phyloP scores from a whole-genome alignment of 2,329 filamentous ascomycete genomes.

The Fusarium austroafricanum region DNA sequence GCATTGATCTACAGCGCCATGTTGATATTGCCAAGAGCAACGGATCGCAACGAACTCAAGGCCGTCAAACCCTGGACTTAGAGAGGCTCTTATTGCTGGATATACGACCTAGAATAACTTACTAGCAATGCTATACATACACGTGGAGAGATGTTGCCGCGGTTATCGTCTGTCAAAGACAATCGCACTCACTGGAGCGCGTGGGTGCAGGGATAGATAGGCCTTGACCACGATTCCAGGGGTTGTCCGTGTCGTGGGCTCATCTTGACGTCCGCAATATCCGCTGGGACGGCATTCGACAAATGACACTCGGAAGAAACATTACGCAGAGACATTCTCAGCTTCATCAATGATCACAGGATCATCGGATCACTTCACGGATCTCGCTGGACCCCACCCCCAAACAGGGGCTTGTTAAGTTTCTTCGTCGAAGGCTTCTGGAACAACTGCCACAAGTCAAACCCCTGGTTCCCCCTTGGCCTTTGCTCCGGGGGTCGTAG shows the following conservation, averaged over 20 bases:
- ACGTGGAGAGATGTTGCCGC: conserved; percentile 8
- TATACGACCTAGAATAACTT: conserved; percentile 4
- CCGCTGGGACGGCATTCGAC: conserved; percentile 8
- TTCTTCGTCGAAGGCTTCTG: conserved; percentile 38
- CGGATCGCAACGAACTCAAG: background rate
- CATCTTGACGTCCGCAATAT: conserved; percentile 41
- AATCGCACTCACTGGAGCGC: background rate
- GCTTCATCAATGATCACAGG: background rate
- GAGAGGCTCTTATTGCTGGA: background rate
- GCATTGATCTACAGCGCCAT: conserved; percentile 28
- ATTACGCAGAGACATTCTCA: conserved; percentile 8
- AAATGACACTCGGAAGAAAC: conserved; percentile 15
- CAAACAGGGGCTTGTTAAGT: background rate
- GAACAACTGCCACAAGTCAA: conserved; percentile 36
- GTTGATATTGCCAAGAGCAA: conserved; percentile 30
- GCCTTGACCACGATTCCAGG: conserved; percentile 32
- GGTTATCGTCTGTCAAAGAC: conserved; percentile 24
- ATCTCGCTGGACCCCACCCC: conserved; percentile 21
- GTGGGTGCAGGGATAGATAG: conserved; percentile 38
- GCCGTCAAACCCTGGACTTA: background rate
- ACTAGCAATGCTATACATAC: background rate
- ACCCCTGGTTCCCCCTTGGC: conserved; percentile 3
- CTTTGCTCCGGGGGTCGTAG: conserved; percentile 22
- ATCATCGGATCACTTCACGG: background rate
- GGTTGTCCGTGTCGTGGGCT: conserved; percentile 37